Evolutionary conservation across 495 filamentous ascomycete species (phyloP).

Genomic region (Neurospora sp.): DNA sequence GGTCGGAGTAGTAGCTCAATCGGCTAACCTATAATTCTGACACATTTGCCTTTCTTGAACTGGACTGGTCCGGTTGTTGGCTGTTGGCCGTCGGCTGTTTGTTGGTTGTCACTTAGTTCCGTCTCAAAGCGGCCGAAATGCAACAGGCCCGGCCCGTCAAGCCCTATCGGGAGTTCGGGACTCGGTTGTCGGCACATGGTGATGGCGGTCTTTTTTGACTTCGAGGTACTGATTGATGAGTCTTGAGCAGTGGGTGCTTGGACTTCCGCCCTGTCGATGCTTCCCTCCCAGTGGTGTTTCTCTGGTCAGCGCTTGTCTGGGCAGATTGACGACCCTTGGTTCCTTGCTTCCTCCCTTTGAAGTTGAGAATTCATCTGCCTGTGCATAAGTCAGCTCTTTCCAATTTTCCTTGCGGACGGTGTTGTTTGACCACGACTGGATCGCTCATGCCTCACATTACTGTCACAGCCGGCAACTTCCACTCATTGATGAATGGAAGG

Average conservation of each 20-base stretch:
- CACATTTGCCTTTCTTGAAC: too few relatives aligned
- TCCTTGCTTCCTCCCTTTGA: background rate
- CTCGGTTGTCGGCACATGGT: background rate
- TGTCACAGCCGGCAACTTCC: background rate
- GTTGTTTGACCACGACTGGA: background rate
- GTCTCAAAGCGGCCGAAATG: background rate
- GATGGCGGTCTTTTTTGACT: background rate
- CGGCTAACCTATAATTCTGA: too few relatives aligned
- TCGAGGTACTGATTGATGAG: background rate
- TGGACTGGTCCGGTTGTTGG: background rate
- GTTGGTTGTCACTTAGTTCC: background rate
- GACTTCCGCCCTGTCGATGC: background rate
- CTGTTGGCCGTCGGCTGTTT: background rate
- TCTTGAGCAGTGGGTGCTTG: background rate
- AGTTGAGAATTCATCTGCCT: background rate
- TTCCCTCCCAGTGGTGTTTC: background rate
- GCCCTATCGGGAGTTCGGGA: background rate
- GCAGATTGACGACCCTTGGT: background rate
- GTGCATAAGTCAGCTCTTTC: background rate
- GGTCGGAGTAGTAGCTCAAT: too few relatives aligned
- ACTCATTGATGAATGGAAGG: background rate
- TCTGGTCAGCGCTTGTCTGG: background rate
- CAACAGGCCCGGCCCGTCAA: background rate
- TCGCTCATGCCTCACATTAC: background rate
- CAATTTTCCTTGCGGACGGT: background rate